Conservation (phyloP, 2,329 filamentous ascomycete species). For the Myriosclerotinia scirpicola region DNA sequence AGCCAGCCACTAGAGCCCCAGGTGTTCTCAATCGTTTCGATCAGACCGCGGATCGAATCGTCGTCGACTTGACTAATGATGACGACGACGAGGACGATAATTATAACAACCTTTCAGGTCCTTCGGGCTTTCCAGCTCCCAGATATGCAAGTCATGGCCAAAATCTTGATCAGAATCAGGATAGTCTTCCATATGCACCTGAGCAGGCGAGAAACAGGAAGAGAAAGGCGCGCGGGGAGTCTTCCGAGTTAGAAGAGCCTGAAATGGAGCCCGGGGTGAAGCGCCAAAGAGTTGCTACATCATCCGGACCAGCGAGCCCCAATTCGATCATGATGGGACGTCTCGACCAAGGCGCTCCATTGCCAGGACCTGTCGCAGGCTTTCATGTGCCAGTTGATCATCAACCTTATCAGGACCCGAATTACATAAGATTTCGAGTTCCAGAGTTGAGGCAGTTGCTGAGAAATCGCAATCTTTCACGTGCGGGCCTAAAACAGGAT, state of each 20-base stretch:
- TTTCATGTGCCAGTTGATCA: no score
- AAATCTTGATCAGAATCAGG: not conserved
- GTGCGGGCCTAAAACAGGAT: not conserved
- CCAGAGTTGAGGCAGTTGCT: not conserved
- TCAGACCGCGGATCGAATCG: no score
- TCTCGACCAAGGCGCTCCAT: not conserved
- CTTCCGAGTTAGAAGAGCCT: fast-evolving
- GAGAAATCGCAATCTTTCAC: not conserved
- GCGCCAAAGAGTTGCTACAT: not conserved
- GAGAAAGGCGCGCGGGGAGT: not conserved
- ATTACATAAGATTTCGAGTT: not conserved
- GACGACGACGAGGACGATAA: not conserved
- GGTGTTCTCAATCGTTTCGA: no score
- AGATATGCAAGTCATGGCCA: not conserved
- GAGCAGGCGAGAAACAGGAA: not conserved
- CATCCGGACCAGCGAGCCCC: not conserved
- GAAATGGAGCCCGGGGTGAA: not conserved
- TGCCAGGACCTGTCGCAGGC: no score
- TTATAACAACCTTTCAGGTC: no score
- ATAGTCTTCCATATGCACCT: not conserved
- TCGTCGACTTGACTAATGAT: not conserved
- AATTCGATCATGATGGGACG: not conserved
- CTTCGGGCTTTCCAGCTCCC: not conserved
- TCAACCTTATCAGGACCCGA: not conserved
- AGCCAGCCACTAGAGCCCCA: no score